A percentile compares a stretch with the other conserved stretches of the same genome.
Evolutionary conservation across 2,329 filamentous ascomycete genomes (phyloP).

Genomic region (Claviceps fusiformis): DNA sequence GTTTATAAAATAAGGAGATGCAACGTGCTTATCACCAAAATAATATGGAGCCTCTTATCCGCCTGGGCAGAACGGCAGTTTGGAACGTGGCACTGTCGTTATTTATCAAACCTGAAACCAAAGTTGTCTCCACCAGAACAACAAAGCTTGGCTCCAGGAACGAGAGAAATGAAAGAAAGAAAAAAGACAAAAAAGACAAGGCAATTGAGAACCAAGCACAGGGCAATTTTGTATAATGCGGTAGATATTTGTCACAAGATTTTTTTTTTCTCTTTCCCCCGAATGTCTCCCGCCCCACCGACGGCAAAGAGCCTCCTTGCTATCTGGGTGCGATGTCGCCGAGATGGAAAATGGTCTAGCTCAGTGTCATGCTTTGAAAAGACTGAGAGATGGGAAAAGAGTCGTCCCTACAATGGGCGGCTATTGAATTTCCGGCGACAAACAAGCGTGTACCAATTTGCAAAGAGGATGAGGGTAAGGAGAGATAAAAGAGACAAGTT

Average conservation of each 20-base stretch:
- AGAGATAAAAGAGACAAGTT: not conserved
- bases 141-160: not conserved
- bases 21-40: slow-evolving; percentile 1
- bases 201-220: slow-evolving; percentile 2
- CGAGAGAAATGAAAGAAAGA: not conserved
- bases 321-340: slow-evolving; percentile 1
- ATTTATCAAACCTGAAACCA: slow-evolving; percentile 2
- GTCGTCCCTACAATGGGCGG: not conserved
- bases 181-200: not conserved
- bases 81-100: slow-evolving; percentile 3
- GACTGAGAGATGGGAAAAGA: not conserved
- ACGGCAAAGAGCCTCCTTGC: slow-evolving; percentile 2
- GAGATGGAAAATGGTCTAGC: slow-evolving; percentile 1
- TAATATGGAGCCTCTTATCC: slow-evolving; percentile 1
- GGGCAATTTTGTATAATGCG: slow-evolving; percentile 1
- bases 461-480: not conserved
- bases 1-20: slow-evolving; percentile 1
- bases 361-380: slow-evolving; percentile 2
- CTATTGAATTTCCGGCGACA: not conserved
- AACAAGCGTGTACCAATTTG: not conserved
- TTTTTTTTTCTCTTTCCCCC: not conserved
- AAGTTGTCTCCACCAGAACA: not conserved
- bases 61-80: not conserved
- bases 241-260: slow-evolving; percentile 3
- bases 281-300: not conserved